A percentile compares a stretch with the other conserved stretches of the same genome.
phyloP scores from a whole-genome alignment of 129 eudicot genomes.

The Ambrosia artemisiifolia region DNA sequence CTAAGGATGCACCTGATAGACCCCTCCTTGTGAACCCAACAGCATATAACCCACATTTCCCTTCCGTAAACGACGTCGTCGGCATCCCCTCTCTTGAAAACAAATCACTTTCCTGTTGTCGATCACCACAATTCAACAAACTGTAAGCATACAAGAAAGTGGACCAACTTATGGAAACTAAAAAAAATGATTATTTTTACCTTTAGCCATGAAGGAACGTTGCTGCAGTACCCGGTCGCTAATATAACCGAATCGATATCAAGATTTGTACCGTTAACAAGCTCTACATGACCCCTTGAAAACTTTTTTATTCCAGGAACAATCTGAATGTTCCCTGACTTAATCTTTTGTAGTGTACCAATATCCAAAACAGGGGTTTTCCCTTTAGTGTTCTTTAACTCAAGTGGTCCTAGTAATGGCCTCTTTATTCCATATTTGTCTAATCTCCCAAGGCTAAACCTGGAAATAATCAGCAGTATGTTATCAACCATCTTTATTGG shows the following conservation, averaged over 20 bases:
- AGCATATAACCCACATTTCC: conserved; percentile 78
- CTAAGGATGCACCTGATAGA: conserved; percentile 77
- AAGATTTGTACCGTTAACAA: conserved; percentile 55
- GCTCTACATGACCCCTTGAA: conserved; percentile 51
- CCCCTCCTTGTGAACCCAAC: conserved; percentile 94
- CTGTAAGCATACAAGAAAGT: too few species aligned
- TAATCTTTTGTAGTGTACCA: conserved; percentile 66
- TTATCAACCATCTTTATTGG: conserved; percentile 61
- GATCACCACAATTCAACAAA: too few species aligned
- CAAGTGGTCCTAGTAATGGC: conserved; percentile 75
- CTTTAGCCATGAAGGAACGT: conserved; percentile 93
- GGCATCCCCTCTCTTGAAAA: conserved; percentile 73
- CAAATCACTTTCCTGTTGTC: conserved; percentile 67
- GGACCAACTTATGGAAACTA: too few species aligned
- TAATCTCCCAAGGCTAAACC: conserved; percentile 50
- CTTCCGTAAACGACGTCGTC: conserved; percentile 58
- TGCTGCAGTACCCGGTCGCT: conserved; percentile 97
- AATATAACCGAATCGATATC: conserved; percentile 72
- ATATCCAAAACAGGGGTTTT: conserved; percentile 85
- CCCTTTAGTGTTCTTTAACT: conserved; percentile 65
- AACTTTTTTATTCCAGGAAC: conserved; percentile 82
- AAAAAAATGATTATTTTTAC: conserved; percentile 32
- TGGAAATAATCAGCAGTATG: conserved; percentile 45
- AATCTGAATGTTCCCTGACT: conserved; percentile 56
- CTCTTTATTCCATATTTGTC: conserved; percentile 76